These are phyloP conservation scores for Fragaria ananassa DNA, from an alignment of 306 rosid species.

Conservation along the genomic window DNA sequence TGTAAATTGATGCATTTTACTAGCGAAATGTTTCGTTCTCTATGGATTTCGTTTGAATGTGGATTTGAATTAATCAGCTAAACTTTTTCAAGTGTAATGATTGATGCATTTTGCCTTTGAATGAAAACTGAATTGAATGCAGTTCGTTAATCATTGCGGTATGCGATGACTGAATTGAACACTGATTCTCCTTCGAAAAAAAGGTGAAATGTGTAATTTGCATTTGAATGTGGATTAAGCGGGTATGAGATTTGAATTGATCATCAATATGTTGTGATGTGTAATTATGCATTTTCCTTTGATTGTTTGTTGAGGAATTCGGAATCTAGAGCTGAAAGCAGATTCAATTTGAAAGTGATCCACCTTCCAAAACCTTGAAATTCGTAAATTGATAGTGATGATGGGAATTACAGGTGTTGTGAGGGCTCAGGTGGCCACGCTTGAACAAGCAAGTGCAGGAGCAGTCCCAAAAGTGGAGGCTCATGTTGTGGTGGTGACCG, in stretches of 20 bases:
- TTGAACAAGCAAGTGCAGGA: constrained; percentile 53
- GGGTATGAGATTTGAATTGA: neutral
- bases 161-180: neutral
- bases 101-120: neutral
- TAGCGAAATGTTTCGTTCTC: neutral
- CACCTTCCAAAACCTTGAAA: neutral
- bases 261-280: neutral
- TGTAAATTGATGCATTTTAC: neutral
- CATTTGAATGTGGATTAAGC: too few species aligned
- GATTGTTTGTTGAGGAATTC: neutral
- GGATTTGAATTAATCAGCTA: neutral
- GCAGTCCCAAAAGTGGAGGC: constrained; percentile 53
- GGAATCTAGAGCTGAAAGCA: neutral
- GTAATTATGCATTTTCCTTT: neutral
- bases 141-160: neutral
- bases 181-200: neutral
- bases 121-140: neutral
- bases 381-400: neutral
- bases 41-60: neutral
- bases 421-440: constrained; percentile 77
- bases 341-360: neutral
- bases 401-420: constrained; percentile 42
- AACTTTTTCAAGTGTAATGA: neutral
- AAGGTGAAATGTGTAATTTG: neutral
- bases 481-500: constrained; percentile 87